phyloP scores from a whole-genome alignment of 305 asterid genomes.

The Fraxinus platypoda region DNA sequence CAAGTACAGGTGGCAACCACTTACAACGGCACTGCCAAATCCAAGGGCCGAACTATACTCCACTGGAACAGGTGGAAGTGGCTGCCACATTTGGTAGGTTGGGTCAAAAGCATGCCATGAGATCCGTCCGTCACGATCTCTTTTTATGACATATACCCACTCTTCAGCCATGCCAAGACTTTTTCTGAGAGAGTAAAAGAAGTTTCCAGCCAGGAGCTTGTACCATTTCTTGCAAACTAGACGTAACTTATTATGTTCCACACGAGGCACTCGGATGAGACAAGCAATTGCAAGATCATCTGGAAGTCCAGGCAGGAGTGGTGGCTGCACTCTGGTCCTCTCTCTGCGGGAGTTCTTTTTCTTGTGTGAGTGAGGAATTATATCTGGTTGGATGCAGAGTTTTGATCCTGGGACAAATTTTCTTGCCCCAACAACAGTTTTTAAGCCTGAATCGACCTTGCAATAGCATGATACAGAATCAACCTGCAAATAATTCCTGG shows the following conservation, averaged over 20 bases:
- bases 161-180: constrained; percentile 96
- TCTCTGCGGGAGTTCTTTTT: constrained; percentile 69
- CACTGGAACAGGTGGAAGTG: constrained; percentile 89
- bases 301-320: constrained; percentile 96
- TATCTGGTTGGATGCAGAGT: constrained; percentile 91
- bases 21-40: constrained; percentile 93
- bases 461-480: constrained; percentile 96
- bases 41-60: constrained; percentile 92
- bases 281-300: constrained; percentile 98
- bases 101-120: constrained; percentile 99
- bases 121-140: constrained; percentile 85
- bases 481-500: constrained; percentile 57
- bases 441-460: constrained; percentile 89
- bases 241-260: constrained; percentile 93
- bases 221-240: constrained; percentile 93
- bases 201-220: constrained; percentile 87
- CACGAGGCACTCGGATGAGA: constrained; percentile 90
- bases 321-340: constrained; percentile 79
- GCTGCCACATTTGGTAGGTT: constrained; percentile 86
- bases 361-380: constrained; percentile 84
- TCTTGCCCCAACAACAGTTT: constrained; percentile 89
- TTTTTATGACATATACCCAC: constrained; percentile 86
- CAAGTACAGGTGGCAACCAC: constrained; percentile 88
- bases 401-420: constrained; percentile 93
- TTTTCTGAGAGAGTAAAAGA: constrained; percentile 82